Conservation (phyloP, 2,329 filamentous ascomycete species). For the Aureobasidium mangrovei region DNA sequence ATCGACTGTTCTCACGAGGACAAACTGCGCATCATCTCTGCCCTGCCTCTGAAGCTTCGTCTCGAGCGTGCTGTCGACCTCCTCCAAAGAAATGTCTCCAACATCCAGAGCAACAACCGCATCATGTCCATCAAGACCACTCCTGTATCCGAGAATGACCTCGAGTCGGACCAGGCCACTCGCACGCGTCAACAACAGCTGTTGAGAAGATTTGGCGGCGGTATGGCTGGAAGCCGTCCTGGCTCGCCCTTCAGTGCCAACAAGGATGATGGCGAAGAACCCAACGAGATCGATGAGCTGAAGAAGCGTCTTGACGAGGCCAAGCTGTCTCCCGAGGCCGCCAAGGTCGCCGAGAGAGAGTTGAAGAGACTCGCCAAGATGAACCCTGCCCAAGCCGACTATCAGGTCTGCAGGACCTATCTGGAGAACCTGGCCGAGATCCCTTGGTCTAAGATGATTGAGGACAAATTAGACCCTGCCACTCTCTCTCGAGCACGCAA, state of each 20-base stretch:
- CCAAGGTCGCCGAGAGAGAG: constrained; percentile 85
- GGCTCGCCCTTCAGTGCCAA: constrained; percentile 28
- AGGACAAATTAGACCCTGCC: constrained; percentile 74
- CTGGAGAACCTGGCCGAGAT: constrained; percentile 90
- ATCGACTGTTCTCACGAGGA: constrained; percentile 83
- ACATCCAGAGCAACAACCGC: constrained; percentile 78
- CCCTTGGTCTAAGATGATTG: constrained; percentile 77
- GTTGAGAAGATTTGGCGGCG: constrained; percentile 25
- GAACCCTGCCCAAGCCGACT: constrained; percentile 92
- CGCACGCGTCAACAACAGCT: constrained; percentile 36
- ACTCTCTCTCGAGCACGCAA: constrained; percentile 72
- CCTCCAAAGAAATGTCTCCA: constrained; percentile 69
- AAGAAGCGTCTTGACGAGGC: constrained; percentile 80
- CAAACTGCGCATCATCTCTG: constrained; percentile 77
- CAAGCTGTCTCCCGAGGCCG: constrained; percentile 70
- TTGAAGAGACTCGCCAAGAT: constrained; percentile 85
- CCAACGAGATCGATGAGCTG: constrained; percentile 83
- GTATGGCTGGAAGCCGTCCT: constrained; percentile 24
- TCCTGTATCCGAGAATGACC: constrained; percentile 29
- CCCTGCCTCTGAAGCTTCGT: constrained; percentile 67
- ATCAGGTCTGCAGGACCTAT: constrained; percentile 87
- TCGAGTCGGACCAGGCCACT: constrained; percentile 27
- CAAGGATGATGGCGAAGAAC: constrained; percentile 60
- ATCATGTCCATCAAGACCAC: constrained; percentile 69
- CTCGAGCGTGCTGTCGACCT: constrained; percentile 77